Base-by-base conservation (phyloP, 768 basidiomycete species). In the Solioccasus polychromus region DNA sequence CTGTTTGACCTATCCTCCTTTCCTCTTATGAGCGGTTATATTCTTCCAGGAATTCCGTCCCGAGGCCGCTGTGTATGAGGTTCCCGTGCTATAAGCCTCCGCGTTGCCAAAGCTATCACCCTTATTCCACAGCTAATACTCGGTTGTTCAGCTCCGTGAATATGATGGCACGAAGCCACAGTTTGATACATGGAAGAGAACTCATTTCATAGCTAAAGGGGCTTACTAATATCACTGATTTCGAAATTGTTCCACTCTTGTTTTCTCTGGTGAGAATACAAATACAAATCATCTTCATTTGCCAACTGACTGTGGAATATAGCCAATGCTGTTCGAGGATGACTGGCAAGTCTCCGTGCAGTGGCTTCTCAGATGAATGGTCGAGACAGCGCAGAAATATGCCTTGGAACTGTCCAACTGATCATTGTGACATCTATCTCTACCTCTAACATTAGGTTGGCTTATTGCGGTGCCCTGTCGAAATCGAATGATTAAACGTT, bases 51-150 rank as follows among this genome's bases (percentile, higher is more conserved):
- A 43, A 46, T 52, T 14, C 46, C 19, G 24, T 40, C 24, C 38
- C 48, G 18, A 42, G 24, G 22, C 30, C 25, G 23, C 35, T 54
- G 15, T 57, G 45, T 46, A 45, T 52, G 51, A 61, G 50, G 45
- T 50, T 62, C 20, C 58, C 61, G 31, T 60, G 48, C 48, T 49
- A 60, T 28, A 47, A 50, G 29, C 44, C 52, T 20, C 44, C 59
- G 28, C 51, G 37, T 36, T 30, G 39, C 25, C 36, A 36, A 37
- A 57, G 61, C 39, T 54, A 60, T 28, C 60, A 46, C 36, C 60
- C 60, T 44, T 61, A 60, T 40, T n/a, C 36, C 17, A 40, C 39
- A 18, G 25, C 45, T n/a, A 42, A 35, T 35, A 1, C 47, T 2
- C 47, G 18, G 22, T 35, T 26, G 18, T 34, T 20, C 8, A 24